Conservation (phyloP, 2,329 filamentous ascomycete genomes). For the Blastomyces gilchristii region DNA sequence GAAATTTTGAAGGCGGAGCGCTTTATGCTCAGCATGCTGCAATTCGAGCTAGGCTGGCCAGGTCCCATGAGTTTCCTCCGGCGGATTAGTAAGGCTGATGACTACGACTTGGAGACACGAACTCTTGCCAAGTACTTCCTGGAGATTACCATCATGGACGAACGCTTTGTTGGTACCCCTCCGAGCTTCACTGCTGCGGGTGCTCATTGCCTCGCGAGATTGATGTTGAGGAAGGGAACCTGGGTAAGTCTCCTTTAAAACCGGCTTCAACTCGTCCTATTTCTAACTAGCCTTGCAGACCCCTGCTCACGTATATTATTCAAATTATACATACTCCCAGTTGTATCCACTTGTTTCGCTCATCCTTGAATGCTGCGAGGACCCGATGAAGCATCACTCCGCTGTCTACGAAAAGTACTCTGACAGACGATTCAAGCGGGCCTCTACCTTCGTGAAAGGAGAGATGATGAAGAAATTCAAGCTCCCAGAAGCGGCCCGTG, state of each 20-base stretch:
- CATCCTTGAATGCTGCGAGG: slow-evolving; percentile 79
- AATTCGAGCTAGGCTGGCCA: slow-evolving; percentile 95
- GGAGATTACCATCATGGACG: slow-evolving; percentile 94
- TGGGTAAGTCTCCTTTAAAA: slow-evolving; percentile 58
- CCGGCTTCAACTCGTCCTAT: neutral
- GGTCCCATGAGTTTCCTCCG: slow-evolving; percentile 97
- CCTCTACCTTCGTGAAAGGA: slow-evolving; percentile 66
- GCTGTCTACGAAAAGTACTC: slow-evolving; percentile 89
- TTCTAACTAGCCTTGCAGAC: slow-evolving; percentile 43
- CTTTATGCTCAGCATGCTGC: slow-evolving; percentile 94
- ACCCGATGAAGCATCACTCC: slow-evolving; percentile 67
- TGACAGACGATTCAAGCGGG: slow-evolving; percentile 76
- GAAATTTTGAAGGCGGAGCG: slow-evolving; percentile 95
- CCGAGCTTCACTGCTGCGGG: slow-evolving; percentile 86
- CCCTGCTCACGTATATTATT: slow-evolving; percentile 78
- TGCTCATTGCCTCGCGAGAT: slow-evolving; percentile 79
- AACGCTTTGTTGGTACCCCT: slow-evolving; percentile 84
- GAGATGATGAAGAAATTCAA: slow-evolving; percentile 56
- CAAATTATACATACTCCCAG: slow-evolving; percentile 81
- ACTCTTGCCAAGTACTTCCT: slow-evolving; percentile 97
- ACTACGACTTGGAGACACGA: slow-evolving; percentile 90
- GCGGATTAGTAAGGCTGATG: slow-evolving; percentile 94
- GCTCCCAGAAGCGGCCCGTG: slow-evolving; percentile 31
- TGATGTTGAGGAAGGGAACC: slow-evolving; percentile 81
- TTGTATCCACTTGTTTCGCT: slow-evolving; percentile 65